Evolutionary conservation across 2,329 filamentous ascomycete species (phyloP).

Genomic region (Raffaelea deltoideospora): DNA sequence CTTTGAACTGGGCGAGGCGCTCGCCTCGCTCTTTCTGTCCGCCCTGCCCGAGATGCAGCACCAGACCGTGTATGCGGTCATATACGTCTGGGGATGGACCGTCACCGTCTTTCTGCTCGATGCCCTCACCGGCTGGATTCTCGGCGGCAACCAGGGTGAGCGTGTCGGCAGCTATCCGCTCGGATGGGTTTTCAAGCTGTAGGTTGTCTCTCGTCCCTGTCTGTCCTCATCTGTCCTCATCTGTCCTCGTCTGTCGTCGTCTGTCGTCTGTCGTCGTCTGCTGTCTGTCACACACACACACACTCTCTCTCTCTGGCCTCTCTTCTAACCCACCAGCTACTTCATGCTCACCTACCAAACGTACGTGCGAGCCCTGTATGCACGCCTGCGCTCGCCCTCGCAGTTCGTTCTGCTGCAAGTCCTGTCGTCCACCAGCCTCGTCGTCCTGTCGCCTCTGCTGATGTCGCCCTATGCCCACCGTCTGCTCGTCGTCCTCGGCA

Average conservation of each 20-base stretch:
- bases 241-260: constrained; percentile 45
- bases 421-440: constrained; percentile 46
- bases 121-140: constrained; percentile 48
- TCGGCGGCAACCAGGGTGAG: constrained; percentile 50
- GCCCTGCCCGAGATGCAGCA: constrained; percentile 39
- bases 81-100: constrained; percentile 59
- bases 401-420: constrained; percentile 53
- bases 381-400: constrained; percentile 46
- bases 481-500: constrained; percentile 32
- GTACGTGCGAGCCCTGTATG: constrained; percentile 54
- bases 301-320: constrained; percentile 2
- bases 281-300: neutral
- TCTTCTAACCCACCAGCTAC: constrained; percentile 25
- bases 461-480: constrained; percentile 46
- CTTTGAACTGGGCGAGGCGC: constrained; percentile 52
- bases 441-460: constrained; percentile 47
- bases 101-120: constrained; percentile 50
- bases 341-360: constrained; percentile 58
- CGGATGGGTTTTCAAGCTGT: constrained; percentile 58
- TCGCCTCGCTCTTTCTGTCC: constrained; percentile 52
- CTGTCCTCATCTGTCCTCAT: neutral
- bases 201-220: constrained; percentile 14
- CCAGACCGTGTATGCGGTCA: constrained; percentile 48
- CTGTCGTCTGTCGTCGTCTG: neutral
- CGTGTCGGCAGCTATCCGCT: constrained; percentile 55